phyloP scores from a whole-genome alignment of 345 rosid genomes.

The Salix brachista region DNA sequence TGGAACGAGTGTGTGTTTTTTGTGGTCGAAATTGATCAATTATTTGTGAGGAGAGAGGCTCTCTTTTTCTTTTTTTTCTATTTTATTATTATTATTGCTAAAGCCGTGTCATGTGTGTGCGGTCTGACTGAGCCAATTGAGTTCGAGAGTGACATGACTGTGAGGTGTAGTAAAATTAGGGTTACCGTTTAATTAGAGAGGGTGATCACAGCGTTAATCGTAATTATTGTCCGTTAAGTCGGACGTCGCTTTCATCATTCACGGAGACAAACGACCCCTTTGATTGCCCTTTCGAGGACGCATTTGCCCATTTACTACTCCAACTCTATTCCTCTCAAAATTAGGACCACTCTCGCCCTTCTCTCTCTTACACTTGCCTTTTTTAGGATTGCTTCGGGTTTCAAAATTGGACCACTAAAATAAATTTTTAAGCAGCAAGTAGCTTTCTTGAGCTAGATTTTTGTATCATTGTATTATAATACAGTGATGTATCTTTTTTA shows the following conservation, averaged over 20 bases:
- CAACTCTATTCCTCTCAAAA: not conserved
- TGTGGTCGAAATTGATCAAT: not conserved
- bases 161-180: not conserved
- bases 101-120: not conserved
- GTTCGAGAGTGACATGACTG: conserved; percentile 8
- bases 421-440: too few relatives aligned
- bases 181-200: not conserved
- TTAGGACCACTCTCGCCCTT: conserved; percentile 14
- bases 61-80: rapidly evolving
- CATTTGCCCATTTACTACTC: not conserved
- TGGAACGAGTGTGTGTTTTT: not conserved
- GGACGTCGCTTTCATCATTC: conserved; percentile 31
- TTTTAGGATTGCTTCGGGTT: conserved; percentile 13
- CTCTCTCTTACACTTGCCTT: conserved; percentile 23
- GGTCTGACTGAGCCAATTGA: not conserved
- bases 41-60: not conserved
- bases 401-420: not conserved
- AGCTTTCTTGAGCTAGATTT: too few relatives aligned
- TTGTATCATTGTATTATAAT: too few relatives aligned
- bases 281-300: not conserved
- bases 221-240: conserved; percentile 8
- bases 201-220: too few relatives aligned
- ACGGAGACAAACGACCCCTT: conserved; percentile 14
- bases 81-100: not conserved
- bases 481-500: too few relatives aligned